Evolutionary conservation across 1,284 basidiomycete species (phyloP).

Genomic region (Mycena citricolor): DNA sequence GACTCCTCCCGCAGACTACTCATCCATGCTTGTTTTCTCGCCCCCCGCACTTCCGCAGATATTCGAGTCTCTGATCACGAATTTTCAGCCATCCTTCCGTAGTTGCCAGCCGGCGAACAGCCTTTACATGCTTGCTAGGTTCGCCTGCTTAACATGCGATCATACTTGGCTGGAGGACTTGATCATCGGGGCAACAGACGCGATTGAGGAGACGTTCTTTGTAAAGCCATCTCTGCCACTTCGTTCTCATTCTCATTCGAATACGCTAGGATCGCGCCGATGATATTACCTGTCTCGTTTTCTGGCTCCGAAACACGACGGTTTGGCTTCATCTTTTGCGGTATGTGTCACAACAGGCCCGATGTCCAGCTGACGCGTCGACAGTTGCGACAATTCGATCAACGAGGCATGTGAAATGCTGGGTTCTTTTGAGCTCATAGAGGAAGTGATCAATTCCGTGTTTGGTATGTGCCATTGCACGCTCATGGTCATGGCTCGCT

Average conservation of each 20-base stretch:
- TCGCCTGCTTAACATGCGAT: slow-evolving; percentile 84
- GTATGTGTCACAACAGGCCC: not conserved
- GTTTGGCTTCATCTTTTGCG: slow-evolving; percentile 88
- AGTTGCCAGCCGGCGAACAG: slow-evolving; percentile 81
- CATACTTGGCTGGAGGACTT: slow-evolving; percentile 91
- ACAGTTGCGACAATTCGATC: slow-evolving; percentile 68
- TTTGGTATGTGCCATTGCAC: slow-evolving; percentile 64
- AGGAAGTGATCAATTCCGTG: slow-evolving; percentile 92
- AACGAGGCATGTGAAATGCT: slow-evolving; percentile 76
- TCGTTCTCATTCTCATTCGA: slow-evolving; percentile 13
- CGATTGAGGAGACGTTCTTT: slow-evolving; percentile 90
- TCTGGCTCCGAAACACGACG: slow-evolving; percentile 94
- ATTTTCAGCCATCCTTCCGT: slow-evolving; percentile 63
- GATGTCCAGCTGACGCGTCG: not conserved
- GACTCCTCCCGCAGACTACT: slow-evolving; percentile 73
- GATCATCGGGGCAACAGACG: slow-evolving; percentile 85
- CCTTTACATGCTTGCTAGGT: slow-evolving; percentile 82
- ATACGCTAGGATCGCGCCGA: slow-evolving; percentile 68
- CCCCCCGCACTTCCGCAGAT: slow-evolving; percentile 74
- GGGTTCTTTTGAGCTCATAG: slow-evolving; percentile 76
- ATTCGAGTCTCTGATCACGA: slow-evolving; percentile 78
- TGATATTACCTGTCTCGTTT: slow-evolving; percentile 83
- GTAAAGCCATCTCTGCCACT: slow-evolving; percentile 53
- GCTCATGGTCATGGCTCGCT: not conserved
- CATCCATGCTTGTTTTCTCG: slow-evolving; percentile 90